phyloP scores from a whole-genome alignment of 2,329 filamentous ascomycete genomes.

The Ascochyta rabiei region DNA sequence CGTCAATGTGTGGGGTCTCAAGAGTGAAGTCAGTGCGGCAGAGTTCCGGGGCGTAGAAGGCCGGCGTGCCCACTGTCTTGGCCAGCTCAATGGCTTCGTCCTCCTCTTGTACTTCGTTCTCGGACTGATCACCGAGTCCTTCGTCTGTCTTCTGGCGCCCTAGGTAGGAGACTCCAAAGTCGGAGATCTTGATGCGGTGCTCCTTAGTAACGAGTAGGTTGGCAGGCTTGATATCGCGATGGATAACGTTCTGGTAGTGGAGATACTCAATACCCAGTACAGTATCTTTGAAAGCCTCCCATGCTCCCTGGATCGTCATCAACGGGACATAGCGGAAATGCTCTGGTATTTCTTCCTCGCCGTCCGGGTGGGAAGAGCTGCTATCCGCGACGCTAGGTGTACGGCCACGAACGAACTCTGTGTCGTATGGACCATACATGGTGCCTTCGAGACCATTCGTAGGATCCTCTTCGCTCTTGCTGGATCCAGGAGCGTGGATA shows the following conservation, averaged over 20 bases:
- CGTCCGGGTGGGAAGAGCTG: constrained; percentile 61
- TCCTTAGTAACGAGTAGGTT: constrained; percentile 88
- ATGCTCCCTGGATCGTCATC: constrained; percentile 83
- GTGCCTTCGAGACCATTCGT: constrained; percentile 72
- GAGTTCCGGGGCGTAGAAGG: constrained; percentile 95
- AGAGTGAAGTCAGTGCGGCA: constrained; percentile 80
- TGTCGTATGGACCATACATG: constrained; percentile 76
- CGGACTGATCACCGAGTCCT: constrained; percentile 71
- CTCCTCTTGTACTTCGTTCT: constrained; percentile 83
- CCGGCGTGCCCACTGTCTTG: constrained; percentile 96
- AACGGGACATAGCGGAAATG: constrained; percentile 93
- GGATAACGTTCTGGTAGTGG: constrained; percentile 59
- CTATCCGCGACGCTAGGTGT: constrained; percentile 84
- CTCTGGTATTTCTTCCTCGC: constrained; percentile 70
- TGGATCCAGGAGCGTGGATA: constrained; percentile 25
- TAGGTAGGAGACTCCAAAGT: constrained; percentile 98
- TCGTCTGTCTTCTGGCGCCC: constrained; percentile 86
- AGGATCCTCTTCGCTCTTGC: constrained; percentile 5
- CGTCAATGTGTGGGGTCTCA: constrained; percentile 77
- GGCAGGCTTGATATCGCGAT: constrained; percentile 64
- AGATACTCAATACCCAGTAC: constrained; percentile 93
- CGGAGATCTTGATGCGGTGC: constrained; percentile 93
- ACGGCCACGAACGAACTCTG: constrained; percentile 64
- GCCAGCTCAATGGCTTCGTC: constrained; percentile 96
- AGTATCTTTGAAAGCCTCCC: constrained; percentile 87